These are phyloP conservation scores for Tolypocladium capitatum DNA, from an alignment of 2,329 filamentous ascomycete species.

Conservation along the genomic window DNA sequence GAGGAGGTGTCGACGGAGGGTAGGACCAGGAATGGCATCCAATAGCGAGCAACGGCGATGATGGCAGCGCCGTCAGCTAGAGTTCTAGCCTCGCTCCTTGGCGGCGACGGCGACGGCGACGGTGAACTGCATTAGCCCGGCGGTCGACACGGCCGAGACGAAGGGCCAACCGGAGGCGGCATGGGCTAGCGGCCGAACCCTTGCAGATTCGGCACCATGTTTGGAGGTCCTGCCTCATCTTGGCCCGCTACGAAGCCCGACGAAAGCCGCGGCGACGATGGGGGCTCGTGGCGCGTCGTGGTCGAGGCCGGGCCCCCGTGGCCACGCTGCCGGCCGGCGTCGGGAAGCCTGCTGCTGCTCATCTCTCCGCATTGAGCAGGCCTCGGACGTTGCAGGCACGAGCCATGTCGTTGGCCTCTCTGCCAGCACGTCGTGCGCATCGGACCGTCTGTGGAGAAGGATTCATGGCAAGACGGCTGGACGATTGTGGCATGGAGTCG, in stretches of 20 bases:
- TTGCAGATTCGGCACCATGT: background rate
- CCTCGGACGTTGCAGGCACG: background rate
- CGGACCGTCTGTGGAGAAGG: background rate
- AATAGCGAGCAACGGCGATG: background rate
- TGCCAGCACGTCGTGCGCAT: background rate
- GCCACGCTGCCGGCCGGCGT: background rate
- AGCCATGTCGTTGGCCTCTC: too few relatives aligned
- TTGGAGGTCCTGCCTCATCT: background rate
- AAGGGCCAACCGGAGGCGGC: too few relatives aligned
- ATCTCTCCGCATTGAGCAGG: background rate
- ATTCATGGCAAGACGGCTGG: background rate
- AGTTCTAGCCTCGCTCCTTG: background rate
- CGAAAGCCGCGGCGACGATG: too few relatives aligned
- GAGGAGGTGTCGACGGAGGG: background rate
- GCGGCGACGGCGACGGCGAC: background rate
- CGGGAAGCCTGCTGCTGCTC: background rate
- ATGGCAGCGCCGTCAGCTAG: background rate
- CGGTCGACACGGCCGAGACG: too few relatives aligned
- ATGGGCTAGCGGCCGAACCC: too few relatives aligned
- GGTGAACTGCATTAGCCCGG: background rate
- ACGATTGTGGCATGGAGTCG: background rate
- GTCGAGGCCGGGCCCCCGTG: background rate
- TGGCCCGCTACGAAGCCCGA: too few relatives aligned
- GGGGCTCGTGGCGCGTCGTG: background rate
- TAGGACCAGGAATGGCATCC: background rate